Conservation (phyloP, 768 basidiomycete species). For the Pleurotus sapidus region DNA sequence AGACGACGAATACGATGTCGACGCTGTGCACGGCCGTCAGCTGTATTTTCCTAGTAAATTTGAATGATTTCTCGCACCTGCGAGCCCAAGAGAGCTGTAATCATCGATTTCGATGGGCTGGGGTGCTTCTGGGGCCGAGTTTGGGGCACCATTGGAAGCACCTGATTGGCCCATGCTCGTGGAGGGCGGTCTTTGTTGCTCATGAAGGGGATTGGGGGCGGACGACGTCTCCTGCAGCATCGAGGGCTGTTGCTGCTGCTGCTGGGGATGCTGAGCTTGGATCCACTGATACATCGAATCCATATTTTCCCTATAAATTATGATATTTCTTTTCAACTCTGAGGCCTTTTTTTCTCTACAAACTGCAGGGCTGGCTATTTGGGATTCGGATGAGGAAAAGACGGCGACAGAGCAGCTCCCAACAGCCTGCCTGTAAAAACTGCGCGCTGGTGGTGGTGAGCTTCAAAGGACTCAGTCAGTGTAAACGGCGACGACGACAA, state of each 20-base stretch:
- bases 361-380: background rate
- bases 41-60: background rate
- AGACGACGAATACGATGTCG: background rate
- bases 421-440: background rate
- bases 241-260: background rate
- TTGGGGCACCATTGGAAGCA: conserved; percentile 14
- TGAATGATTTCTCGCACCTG: conserved; percentile 27
- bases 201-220: conserved; percentile 26
- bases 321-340: conserved; percentile 20
- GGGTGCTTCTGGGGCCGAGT: conserved; percentile 20
- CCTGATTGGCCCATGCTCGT: conserved; percentile 21
- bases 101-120: conserved; percentile 38
- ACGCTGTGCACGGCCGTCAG: background rate
- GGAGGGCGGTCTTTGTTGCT: conserved; percentile 20
- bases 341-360: conserved; percentile 24
- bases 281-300: conserved; percentile 36
- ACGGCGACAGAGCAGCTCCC: background rate
- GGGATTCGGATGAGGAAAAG: conserved; percentile 1
- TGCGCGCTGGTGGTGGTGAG: conserved; percentile 10
- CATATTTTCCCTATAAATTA: conserved; percentile 41
- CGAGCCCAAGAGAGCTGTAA: conserved; percentile 35
- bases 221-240: conserved; percentile 26
- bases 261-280: conserved; percentile 25
- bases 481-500: too few species aligned
- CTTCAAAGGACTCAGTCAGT: background rate